Conservation (phyloP, 2,329 filamentous ascomycete genomes). For the Fusarium sp. region DNA sequence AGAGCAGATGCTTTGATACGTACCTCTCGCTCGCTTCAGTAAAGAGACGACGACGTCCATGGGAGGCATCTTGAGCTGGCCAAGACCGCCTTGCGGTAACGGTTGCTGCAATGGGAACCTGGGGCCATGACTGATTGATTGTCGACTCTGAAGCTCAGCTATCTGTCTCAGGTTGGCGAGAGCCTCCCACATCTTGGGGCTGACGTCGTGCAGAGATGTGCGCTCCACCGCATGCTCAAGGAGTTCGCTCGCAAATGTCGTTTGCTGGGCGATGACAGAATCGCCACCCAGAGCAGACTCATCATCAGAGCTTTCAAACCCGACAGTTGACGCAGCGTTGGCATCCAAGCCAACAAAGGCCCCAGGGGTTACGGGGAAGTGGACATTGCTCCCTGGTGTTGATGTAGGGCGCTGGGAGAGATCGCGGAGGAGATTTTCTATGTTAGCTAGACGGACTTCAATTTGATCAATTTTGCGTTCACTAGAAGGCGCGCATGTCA, state of each 20-base stretch:
- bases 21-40: slow-evolving; percentile 62
- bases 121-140: slow-evolving; percentile 56
- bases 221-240: slow-evolving; percentile 64
- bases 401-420: slow-evolving; percentile 49
- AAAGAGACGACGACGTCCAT: slow-evolving; percentile 61
- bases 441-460: slow-evolving; percentile 58
- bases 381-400: slow-evolving; percentile 41
- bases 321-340: slow-evolving; percentile 48
- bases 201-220: slow-evolving; percentile 58
- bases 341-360: slow-evolving; percentile 36
- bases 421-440: slow-evolving; percentile 57
- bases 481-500: slow-evolving; percentile 48
- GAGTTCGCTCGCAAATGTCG: slow-evolving; percentile 66
- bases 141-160: slow-evolving; percentile 61
- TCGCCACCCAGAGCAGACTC: slow-evolving; percentile 61
- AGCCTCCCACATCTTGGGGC: slow-evolving; percentile 65
- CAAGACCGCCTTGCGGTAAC: slow-evolving; percentile 59
- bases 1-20: neutral
- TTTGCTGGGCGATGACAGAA: slow-evolving; percentile 61
- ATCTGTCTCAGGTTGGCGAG: slow-evolving; percentile 64
- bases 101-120: slow-evolving; percentile 60
- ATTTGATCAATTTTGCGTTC: slow-evolving; percentile 66
- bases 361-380: slow-evolving; percentile 40
- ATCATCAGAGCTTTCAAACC: slow-evolving; percentile 55
- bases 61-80: slow-evolving; percentile 67